Evolutionary conservation across 345 rosid species (phyloP), one percentile per base, ranked within the genome.

Genomic region (Salix caprea): DNA sequence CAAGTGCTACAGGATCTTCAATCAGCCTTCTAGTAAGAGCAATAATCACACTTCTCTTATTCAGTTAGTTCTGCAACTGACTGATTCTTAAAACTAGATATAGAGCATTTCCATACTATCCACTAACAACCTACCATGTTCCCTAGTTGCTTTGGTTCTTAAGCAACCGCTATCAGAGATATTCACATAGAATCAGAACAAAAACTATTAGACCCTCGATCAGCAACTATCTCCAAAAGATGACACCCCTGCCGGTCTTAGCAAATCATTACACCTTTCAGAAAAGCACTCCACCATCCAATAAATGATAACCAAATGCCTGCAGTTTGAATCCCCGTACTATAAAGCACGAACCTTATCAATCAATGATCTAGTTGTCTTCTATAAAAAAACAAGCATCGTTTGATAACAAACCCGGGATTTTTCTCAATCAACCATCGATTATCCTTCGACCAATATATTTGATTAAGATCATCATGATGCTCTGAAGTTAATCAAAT

Each of bases 321-420:
- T n/a, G 68, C 68, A 34, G 52, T 64, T 48, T 32, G 70, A 77
- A 64, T 44, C 70, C 6, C 19, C 26, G 1, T 65, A 4, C 4
- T 58, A 66, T 65, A 24, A 32, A 37, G 56, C 42, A 39, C 67
- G 32, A 61, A 69, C 42, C 72, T 36, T 6, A 64, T 52, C 40
- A 18, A 78, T 76, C 66, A 73, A 54, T 36, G 67, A 50, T 24
- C 18, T 60, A 60, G 30, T 26, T 5, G 32, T 65, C 26, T 54
- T 24, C 64, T 42, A 72, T 77, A 69, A 70, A 66, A 66, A 72
- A 67, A 58, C 62, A 74, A 67, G 30, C 9, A 75, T 23, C 75
- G 46, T 24, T 18, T 42, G 23, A 56, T 19, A 34, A 34, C 42
- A 42, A 76, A 61, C 61, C 37, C 60, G 30, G n/a, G 60, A 10